Base-by-base conservation (phyloP, 2,329 filamentous ascomycete species). In the Eurotiales sp. region DNA sequence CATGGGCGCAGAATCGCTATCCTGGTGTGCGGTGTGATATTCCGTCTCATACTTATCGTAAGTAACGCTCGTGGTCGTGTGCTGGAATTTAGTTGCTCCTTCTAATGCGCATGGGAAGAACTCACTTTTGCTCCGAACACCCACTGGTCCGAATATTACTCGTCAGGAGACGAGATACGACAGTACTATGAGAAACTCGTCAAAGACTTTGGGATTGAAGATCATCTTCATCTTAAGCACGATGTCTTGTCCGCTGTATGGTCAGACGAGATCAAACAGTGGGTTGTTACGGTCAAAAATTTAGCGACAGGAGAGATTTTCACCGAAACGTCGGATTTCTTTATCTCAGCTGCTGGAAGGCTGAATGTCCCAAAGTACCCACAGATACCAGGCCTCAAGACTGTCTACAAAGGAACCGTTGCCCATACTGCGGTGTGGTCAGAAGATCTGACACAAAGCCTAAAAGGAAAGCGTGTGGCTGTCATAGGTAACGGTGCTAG, bases 1-100 rank as follows among this genome's bases (percentile, higher is more conserved):
- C 55, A 39, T 56, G 55, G 55, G 48, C 52, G 3, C 52, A 55
- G n/a, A 56, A 56, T 30, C 49, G 49, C 15, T 56, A 56, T 43
- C 55, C 52, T 23, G 52, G 55, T 17, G 52, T 56, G 7, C 17
- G 49, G 22, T 51, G 49, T 22, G 49, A 51, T 21, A 44, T 51
- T 22, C 49, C 49, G 6, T 44, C 49, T 29, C 49, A 46, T 30
- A 37, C 22, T 39, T 51, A 51, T 27, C 49, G 49, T 51, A 51
- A 37, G 49, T 2, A 23, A 4, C 17, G 34, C n/a, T 15, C 19
- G n/a, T n/a, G n/a, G n/a, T n/a, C n/a, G n/a, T n/a, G n/a, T n/a
- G n/a, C n/a, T n/a, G n/a, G n/a, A n/a, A n/a, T n/a, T n/a, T n/a
- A n/a, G n/a, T n/a, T n/a, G n/a, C n/a, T n/a, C n/a, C n/a, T n/a